These are phyloP conservation scores for Penicillium janthinellum DNA, from an alignment of 2,329 filamentous ascomycete genomes.

Conservation along the genomic window DNA sequence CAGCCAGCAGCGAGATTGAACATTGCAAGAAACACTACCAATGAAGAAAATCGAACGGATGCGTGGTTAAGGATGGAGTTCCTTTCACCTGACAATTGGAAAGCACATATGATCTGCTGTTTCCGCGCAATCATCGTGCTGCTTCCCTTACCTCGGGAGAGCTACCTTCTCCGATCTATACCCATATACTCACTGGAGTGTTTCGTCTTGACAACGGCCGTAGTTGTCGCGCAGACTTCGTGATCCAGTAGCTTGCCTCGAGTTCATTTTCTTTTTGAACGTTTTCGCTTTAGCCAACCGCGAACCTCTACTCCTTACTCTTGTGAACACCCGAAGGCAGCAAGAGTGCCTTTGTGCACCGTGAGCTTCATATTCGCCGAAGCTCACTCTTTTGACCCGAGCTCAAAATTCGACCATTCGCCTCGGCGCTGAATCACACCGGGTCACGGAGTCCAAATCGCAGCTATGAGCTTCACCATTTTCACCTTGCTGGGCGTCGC, in stretches of 20 bases:
- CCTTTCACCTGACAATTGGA: neutral
- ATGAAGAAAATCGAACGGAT: neutral
- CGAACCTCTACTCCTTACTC: neutral
- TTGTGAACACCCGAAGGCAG: neutral
- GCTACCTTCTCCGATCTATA: neutral
- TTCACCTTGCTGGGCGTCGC: constrained; percentile 20
- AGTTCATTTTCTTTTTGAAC: neutral
- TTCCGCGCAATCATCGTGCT: neutral
- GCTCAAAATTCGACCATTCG: neutral
- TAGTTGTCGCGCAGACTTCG: neutral
- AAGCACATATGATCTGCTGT: neutral
- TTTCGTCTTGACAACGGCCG: neutral
- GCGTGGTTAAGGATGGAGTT: neutral
- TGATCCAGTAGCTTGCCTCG: neutral
- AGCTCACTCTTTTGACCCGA: neutral
- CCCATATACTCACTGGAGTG: no score
- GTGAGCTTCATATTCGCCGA: constrained; percentile 1
- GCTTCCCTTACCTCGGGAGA: neutral
- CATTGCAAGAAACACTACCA: neutral
- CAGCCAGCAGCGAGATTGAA: no score
- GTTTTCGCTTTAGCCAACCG: neutral
- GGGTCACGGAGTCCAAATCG: neutral
- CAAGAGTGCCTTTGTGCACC: neutral
- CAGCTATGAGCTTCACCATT: constrained; percentile 17
- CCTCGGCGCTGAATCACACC: neutral